Evolutionary conservation across 83 land plant species (phyloP).

Genomic region (Thuja plicata): DNA sequence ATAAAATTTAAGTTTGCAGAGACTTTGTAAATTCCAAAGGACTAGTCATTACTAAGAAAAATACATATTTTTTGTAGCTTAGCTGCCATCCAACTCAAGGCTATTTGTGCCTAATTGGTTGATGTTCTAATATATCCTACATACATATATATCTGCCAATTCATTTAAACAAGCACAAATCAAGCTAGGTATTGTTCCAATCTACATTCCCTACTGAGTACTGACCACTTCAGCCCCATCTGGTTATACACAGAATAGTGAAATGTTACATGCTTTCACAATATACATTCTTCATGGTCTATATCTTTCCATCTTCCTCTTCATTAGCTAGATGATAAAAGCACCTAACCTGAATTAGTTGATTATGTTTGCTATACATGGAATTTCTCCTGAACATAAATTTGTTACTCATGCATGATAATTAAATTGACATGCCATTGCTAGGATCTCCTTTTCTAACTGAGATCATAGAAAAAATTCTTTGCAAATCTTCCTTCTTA

Average conservation of each 20-base stretch:
- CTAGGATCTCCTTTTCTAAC: not conserved
- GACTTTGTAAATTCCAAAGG: no score
- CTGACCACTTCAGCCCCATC: not conserved
- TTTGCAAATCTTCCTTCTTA: not conserved
- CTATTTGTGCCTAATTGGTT: not conserved
- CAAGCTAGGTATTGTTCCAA: not conserved
- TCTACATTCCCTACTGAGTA: not conserved
- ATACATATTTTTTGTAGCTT: no score
- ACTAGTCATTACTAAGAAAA: no score
- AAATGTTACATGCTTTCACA: not conserved
- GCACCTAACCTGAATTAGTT: not conserved
- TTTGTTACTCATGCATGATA: not conserved
- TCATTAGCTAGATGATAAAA: not conserved
- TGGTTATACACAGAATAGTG: not conserved
- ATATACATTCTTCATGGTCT: not conserved
- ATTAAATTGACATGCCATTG: not conserved
- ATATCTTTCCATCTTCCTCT: not conserved
- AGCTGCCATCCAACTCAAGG: not conserved
- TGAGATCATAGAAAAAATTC: not conserved
- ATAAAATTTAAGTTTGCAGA: no score
- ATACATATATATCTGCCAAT: not conserved
- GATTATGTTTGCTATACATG: not conserved
- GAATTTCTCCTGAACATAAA: not conserved
- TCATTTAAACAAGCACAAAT: not conserved
- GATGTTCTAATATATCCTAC: not conserved